Evolutionary conservation across 148 eudicot species (phyloP), one percentile per base, ranked within the genome.

Genomic region (Simmondsia chinensis): DNA sequence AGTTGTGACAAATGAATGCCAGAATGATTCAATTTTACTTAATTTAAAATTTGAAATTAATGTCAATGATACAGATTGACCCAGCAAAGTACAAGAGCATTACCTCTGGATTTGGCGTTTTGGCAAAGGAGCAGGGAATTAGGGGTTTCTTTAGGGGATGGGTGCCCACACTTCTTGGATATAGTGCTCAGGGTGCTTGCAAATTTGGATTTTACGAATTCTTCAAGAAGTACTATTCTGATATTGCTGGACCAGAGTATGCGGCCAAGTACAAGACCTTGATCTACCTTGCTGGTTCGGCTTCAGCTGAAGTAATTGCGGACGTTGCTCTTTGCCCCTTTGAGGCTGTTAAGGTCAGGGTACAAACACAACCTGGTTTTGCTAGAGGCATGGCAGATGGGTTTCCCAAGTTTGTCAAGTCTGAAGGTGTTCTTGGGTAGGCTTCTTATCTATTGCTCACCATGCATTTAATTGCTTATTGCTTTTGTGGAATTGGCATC

Each of bases 351-450:
- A 80, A 80, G 63, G 66, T 80, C 50, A 76, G 77, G 43, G 80
- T 80, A 50, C 88, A 80, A 54, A 65, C 83, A 36, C 77, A 80
- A 4, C 83, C 77, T 10, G 36, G 12, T 21, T 80, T 73, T 39
- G 88, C 77, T 20, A 76, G 56, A 63, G 88, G 88, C 46, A 59
- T 80, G 68, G 44, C 59, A 39, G 88, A 80, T 52, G 88, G 88
- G 26, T 52, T 76, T 50, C 83, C 88, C 5, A 80, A 76, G 64
- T 20, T 73, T 22, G 64, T 69, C 49, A 68, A 58, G 52, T 60
- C 77, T 8, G 87, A 76, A 44, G 83, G 83, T 33, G 30, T 61
- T 23, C 51, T 36, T 36, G 83, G 83, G 88, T 80, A 69, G 2
- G 15, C 5, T n/a, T 5, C 6, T 32, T n/a, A n/a, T n/a, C n/a